phyloP scores from a whole-genome alignment of 805 yeast genomes.

The Pichia membranifaciens region DNA sequence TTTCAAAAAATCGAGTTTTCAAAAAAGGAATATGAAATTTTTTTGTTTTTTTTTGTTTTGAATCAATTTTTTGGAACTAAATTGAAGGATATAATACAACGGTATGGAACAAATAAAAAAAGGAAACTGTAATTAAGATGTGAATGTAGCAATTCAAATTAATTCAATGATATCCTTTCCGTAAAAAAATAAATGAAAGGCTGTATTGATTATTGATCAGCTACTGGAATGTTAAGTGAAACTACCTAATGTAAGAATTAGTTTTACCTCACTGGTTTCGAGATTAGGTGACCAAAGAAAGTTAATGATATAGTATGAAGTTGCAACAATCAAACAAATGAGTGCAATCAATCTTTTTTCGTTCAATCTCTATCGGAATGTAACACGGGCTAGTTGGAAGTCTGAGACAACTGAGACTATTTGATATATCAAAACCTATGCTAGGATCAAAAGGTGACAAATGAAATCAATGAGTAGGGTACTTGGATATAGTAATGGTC shows the following conservation, averaged over 20 bases:
- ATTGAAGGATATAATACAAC: slow-evolving; percentile 7
- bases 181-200: too few species aligned
- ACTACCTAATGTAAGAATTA: too few species aligned
- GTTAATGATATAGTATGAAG: not conserved
- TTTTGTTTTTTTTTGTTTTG: not conserved
- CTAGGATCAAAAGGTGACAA: too few species aligned
- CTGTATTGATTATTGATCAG: too few species aligned
- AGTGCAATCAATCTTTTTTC: slow-evolving; percentile 20
- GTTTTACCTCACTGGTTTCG: too few species aligned
- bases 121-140: not conserved
- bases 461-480: not conserved
- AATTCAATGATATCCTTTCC: not conserved
- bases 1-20: slow-evolving; percentile 3
- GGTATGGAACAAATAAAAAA: slow-evolving; percentile 1
- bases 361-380: too few species aligned
- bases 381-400: too few species aligned
- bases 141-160: not conserved
- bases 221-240: too few species aligned
- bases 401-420: too few species aligned
- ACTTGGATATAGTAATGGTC: not conserved
- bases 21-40: not conserved
- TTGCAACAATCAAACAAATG: slow-evolving; percentile 30
- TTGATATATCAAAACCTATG: too few species aligned
- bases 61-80: not conserved
- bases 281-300: too few species aligned